Evolutionary conservation across 2,329 filamentous ascomycete genomes (phyloP).

Genomic region (Fusarium clavum): DNA sequence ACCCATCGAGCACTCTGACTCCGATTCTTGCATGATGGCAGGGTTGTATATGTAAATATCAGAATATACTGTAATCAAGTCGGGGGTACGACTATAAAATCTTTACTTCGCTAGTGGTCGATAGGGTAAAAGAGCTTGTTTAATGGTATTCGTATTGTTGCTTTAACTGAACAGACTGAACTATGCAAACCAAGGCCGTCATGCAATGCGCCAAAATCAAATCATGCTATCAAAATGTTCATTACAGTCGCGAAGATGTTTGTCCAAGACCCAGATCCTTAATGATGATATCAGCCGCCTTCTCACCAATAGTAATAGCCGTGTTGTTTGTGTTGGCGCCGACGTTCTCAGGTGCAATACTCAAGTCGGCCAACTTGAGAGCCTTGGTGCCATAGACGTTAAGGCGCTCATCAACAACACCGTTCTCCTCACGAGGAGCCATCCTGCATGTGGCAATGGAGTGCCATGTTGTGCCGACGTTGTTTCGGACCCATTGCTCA

Average conservation of each 20-base stretch:
- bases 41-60: neutral
- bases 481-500: conserved; percentile 57
- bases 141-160: neutral
- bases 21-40: neutral
- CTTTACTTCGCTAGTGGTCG: neutral
- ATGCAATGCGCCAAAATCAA: neutral
- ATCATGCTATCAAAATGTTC: neutral
- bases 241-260: neutral
- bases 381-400: conserved; percentile 57
- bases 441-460: conserved; percentile 61
- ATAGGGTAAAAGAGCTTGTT: neutral
- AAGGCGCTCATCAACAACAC: conserved; percentile 53
- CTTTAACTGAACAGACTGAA: neutral
- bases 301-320: conserved; percentile 62
- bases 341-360: conserved; percentile 55
- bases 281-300: conserved; percentile 56
- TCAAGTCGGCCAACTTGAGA: conserved; percentile 57
- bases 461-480: conserved; percentile 59
- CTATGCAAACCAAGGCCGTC: neutral
- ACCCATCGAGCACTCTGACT: neutral
- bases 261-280: conserved; percentile 48
- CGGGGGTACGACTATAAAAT: no score
- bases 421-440: conserved; percentile 54
- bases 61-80: no score
- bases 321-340: conserved; percentile 62